Evolutionary conservation across 805 yeast genomes (phyloP), one percentile per base, ranked within the genome.

Genomic region (Candida palmyrensis): DNA sequence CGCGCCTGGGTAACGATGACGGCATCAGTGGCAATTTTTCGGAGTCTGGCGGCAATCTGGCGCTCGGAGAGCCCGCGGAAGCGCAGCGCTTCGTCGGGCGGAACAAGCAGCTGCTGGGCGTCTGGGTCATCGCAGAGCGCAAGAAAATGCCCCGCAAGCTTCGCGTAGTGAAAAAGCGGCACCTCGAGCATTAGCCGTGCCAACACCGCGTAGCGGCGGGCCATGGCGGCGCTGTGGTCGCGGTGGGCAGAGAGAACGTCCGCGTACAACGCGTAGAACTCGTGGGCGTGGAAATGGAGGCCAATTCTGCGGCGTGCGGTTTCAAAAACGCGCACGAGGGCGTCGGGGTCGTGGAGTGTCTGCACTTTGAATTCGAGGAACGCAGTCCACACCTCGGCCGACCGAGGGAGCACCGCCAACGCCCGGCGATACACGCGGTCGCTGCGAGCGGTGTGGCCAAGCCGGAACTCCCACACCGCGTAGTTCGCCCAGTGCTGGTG

Each of bases 401-500:
- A 75, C 37, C 59, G 57, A 0, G 72, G 68, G 11, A 73, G 37
- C 13, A 56, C 42, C 2, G 41, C 37, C 21, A 79, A 47, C 1
- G 70, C 67, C n/a, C 55, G 41, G 19, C 54, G 39, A 41, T 58
- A 76, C 2, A 74, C 49, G 2, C 36, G 39, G 2, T 51, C 49
- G 2, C 75, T 66, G 3, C 39, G 36, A 0, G 52, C 54, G 1
- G 73, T 60, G 30, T 61, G 45, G 1, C 76, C 77, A 19, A 73
- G 47, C 20, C 51, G 55, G 41, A 64, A 71, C 41, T 68, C 70
- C 63, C 68, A 57, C 3, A 53, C 45, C 0, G 82, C 80, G 47
- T 57, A 75, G 24, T 68, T 59, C n/a, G 73, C 53, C 84, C 84
- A 79, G 44, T 74, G 74, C 28, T 71, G 72, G 40, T 69, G 75